phyloP scores from a whole-genome alignment of 78 protist genomes.

The Protostelium mycophagum region DNA sequence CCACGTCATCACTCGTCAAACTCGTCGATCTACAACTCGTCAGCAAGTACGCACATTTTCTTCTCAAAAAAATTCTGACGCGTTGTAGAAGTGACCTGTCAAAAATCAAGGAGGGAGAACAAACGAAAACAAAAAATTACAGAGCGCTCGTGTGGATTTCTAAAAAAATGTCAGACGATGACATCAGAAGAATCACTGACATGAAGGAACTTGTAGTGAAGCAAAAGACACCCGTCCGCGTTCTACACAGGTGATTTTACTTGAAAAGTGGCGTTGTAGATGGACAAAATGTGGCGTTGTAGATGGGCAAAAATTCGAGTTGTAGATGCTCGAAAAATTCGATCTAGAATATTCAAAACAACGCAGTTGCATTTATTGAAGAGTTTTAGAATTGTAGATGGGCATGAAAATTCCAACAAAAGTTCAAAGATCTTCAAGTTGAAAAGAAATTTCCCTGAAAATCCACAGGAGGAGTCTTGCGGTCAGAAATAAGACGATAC shows the following conservation, averaged over 20 bases:
- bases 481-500: conserved; percentile 29
- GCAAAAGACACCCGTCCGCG: conserved; percentile 86
- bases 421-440: too few species aligned
- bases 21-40: conserved; percentile 51
- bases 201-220: background rate
- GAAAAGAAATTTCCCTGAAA: too few species aligned
- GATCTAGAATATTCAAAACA: too few species aligned
- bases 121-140: conserved; percentile 64
- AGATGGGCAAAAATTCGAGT: too few species aligned
- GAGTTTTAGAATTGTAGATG: too few species aligned
- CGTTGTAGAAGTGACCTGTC: background rate
- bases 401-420: too few species aligned
- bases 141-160: conserved; percentile 56
- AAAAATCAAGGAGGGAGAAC: conserved; percentile 46
- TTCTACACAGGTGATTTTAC: conserved; percentile 59
- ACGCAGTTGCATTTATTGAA: too few species aligned
- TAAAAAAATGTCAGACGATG: conserved; percentile 2
- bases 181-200: conserved; percentile 4
- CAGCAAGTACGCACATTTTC: conserved; percentile 14
- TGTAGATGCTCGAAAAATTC: too few species aligned
- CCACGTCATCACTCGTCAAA: conserved; percentile 7
- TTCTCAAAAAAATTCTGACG: background rate
- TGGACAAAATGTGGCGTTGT: too few species aligned
- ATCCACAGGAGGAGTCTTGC: conserved; percentile 24
- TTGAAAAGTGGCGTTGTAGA: too few species aligned